Percentiles rank a stretch among this genome's conserved stretches.
phyloP scores from a whole-genome alignment of 1,284 basidiomycete genomes.

The Naganishia sp. region DNA sequence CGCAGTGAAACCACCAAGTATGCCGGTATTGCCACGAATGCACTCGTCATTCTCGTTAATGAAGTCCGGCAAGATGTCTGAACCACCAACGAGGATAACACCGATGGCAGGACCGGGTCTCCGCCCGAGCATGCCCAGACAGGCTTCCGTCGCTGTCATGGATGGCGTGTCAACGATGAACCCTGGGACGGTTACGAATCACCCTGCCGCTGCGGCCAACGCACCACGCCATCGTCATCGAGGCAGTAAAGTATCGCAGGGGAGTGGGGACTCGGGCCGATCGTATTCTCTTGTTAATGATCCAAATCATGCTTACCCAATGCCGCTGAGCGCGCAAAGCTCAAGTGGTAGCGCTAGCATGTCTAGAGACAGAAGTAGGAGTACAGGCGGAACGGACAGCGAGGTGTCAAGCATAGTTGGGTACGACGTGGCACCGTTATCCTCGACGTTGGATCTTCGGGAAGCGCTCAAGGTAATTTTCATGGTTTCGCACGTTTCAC shows the following conservation, averaged over 20 bases:
- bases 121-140: slow-evolving; percentile 34
- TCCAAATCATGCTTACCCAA: slow-evolving; percentile 15
- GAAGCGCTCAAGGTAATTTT: slow-evolving; percentile 49
- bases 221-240: slow-evolving; percentile 30
- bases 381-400: slow-evolving; percentile 19
- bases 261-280: slow-evolving; percentile 18
- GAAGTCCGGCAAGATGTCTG: slow-evolving; percentile 17
- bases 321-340: slow-evolving; percentile 16
- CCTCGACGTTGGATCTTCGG: slow-evolving; percentile 38
- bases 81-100: slow-evolving; percentile 26
- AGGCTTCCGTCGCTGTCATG: slow-evolving; percentile 50
- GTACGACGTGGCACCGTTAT: slow-evolving; percentile 36
- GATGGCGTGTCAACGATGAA: slow-evolving; percentile 43
- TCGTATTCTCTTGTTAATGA: slow-evolving; percentile 17
- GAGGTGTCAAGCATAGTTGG: slow-evolving; percentile 47
- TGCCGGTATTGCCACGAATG: slow-evolving; percentile 14
- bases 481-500: background rate
- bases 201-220: slow-evolving; percentile 32
- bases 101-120: slow-evolving; percentile 17
- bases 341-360: slow-evolving; percentile 20
- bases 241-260: slow-evolving; percentile 33
- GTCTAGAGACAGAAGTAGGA: slow-evolving; percentile 14
- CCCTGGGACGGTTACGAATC: slow-evolving; percentile 41
- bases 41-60: slow-evolving; percentile 31
- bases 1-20: background rate